A percentile compares a stretch with the other conserved stretches of the same genome.
These are phyloP conservation scores for Agaricales sp. DNA, from an alignment of 1,284 basidiomycete genomes.

Conservation along the genomic window DNA sequence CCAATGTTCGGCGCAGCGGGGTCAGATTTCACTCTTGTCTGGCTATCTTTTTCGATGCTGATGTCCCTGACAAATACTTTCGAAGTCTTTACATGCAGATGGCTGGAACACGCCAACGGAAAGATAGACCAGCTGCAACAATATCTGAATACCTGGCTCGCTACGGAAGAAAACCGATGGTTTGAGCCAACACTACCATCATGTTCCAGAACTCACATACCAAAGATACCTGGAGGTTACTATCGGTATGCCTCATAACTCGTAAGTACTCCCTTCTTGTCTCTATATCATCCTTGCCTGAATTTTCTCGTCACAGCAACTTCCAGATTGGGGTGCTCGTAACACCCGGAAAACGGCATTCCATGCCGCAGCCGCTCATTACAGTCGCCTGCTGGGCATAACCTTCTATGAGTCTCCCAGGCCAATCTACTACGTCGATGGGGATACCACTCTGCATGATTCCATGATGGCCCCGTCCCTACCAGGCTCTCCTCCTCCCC, in stretches of 20 bases:
- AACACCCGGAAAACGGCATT: constrained; percentile 59
- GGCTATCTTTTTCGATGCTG: constrained; percentile 6
- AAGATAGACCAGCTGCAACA: constrained; percentile 61
- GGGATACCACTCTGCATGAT: background rate
- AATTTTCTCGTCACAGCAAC: constrained; percentile 22
- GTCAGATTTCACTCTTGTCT: constrained; percentile 20
- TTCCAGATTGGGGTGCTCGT: constrained; percentile 60
- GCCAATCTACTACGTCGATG: constrained; percentile 36
- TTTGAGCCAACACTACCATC: constrained; percentile 57
- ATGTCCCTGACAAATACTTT: constrained; percentile 42
- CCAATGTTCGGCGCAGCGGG: constrained; percentile 61
- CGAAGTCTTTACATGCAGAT: constrained; percentile 60
- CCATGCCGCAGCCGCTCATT: constrained; percentile 64
- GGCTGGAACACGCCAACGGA: constrained; percentile 61
- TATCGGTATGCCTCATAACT: constrained; percentile 60
- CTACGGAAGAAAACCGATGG: constrained; percentile 69
- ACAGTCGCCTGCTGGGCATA: constrained; percentile 58
- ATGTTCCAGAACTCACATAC: constrained; percentile 45
- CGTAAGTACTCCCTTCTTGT: constrained; percentile 26
- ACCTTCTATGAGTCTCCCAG: constrained; percentile 45
- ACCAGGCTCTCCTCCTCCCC: background rate
- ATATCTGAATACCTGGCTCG: constrained; percentile 59
- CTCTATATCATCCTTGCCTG: constrained; percentile 12
- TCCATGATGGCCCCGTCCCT: background rate
- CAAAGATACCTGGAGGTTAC: constrained; percentile 58